Conservation (phyloP, 2,329 filamentous ascomycete species). For the Exserohilum turcica region DNA sequence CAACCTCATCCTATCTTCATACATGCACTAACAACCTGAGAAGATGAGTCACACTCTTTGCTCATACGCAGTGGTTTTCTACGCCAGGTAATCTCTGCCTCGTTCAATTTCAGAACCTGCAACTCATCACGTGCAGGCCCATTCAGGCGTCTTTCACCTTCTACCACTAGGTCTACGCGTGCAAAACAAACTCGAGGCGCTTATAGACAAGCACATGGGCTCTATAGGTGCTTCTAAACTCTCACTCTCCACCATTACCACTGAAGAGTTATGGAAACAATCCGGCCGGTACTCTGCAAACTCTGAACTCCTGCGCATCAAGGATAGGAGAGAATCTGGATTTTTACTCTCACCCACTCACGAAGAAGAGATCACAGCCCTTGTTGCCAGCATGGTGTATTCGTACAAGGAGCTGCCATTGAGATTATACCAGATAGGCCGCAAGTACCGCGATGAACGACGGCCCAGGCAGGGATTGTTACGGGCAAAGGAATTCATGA, state of each 20-base stretch:
- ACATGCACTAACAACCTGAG: slow-evolving; percentile 3
- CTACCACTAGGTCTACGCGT: slow-evolving; percentile 85
- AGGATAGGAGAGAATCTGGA: slow-evolving; percentile 74
- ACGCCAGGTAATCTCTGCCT: slow-evolving; percentile 42
- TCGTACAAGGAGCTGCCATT: slow-evolving; percentile 88
- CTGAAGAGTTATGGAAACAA: slow-evolving; percentile 79
- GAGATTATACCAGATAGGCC: slow-evolving; percentile 86
- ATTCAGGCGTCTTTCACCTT: slow-evolving; percentile 90
- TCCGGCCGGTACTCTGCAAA: slow-evolving; percentile 80
- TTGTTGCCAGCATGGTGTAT: slow-evolving; percentile 73
- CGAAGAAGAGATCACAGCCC: slow-evolving; percentile 89
- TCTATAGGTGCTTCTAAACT: slow-evolving; percentile 80
- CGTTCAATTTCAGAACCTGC: neutral
- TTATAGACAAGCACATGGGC: slow-evolving; percentile 90
- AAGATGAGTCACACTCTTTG: slow-evolving; percentile 51
- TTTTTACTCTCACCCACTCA: slow-evolving; percentile 90
- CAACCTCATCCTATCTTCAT: neutral
- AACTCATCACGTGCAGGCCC: slow-evolving; percentile 61
- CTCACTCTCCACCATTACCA: slow-evolving; percentile 82
- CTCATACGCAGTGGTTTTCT: slow-evolving; percentile 55
- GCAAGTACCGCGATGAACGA: slow-evolving; percentile 93
- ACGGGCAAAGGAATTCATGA: slow-evolving; percentile 87
- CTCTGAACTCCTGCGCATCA: slow-evolving; percentile 82
- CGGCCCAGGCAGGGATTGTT: slow-evolving; percentile 87
- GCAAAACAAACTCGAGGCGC: slow-evolving; percentile 80